phyloP scores from a whole-genome alignment of 1,284 basidiomycete genomes.

The Ganoderma leucocontextum region DNA sequence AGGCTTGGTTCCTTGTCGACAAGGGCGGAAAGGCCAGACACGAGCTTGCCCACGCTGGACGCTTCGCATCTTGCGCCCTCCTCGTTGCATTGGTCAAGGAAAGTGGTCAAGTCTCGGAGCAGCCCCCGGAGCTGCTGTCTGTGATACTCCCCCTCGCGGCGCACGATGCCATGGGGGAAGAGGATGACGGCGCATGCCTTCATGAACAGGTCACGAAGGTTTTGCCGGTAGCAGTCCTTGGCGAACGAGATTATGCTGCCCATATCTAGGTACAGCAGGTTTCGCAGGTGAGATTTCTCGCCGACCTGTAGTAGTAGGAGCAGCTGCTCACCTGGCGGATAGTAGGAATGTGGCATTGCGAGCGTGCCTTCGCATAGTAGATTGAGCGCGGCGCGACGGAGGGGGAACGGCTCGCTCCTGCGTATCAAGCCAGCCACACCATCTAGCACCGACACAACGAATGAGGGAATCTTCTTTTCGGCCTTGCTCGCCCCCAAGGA shows the following conservation, averaged over 20 bases:
- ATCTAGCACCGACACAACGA: constrained; percentile 16
- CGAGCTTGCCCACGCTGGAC: constrained; percentile 15
- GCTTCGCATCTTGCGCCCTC: constrained; percentile 7
- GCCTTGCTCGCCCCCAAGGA: constrained; percentile 12
- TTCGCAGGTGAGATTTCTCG: not conserved
- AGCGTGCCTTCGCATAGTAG: constrained; percentile 24
- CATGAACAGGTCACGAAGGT: constrained; percentile 21
- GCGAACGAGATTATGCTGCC: constrained; percentile 21
- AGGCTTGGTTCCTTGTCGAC: constrained; percentile 16
- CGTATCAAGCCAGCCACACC: constrained; percentile 15
- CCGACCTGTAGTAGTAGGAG: too few species aligned
- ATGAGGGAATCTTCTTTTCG: constrained; percentile 8
- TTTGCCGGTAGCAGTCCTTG: constrained; percentile 13
- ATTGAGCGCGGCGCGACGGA: constrained; percentile 25
- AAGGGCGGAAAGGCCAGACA: constrained; percentile 17
- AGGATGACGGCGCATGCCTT: constrained; percentile 22
- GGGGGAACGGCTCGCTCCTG: constrained; percentile 23
- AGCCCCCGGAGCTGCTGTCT: constrained; percentile 16
- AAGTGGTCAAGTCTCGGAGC: constrained; percentile 21
- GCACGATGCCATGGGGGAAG: constrained; percentile 14
- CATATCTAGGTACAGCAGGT: constrained; percentile 4
- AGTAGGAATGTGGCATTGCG: constrained; percentile 17
- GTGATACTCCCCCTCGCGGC: constrained; percentile 9
- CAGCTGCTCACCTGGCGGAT: constrained; percentile 16
- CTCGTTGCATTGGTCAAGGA: constrained; percentile 21